These are phyloP conservation scores for Lactifluus piperatus DNA, from an alignment of 768 basidiomycete genomes.

Conservation along the genomic window DNA sequence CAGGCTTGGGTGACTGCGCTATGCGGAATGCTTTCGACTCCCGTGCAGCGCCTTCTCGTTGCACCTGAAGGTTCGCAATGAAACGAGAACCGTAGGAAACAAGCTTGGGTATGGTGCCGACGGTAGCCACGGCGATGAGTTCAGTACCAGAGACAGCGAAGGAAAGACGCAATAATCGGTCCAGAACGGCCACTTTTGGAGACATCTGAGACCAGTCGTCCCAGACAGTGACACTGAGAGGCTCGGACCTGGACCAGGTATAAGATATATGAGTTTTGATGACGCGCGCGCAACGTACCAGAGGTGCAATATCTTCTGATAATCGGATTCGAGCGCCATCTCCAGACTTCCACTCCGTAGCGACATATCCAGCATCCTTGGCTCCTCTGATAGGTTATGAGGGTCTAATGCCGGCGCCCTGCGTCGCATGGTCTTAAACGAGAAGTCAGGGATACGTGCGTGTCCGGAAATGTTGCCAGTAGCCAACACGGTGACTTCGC, in stretches of 20 bases:
- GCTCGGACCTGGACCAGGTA: slow-evolving; percentile 51
- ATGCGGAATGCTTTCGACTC: slow-evolving; percentile 73
- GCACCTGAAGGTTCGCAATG: slow-evolving; percentile 58
- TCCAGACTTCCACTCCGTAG: slow-evolving; percentile 67
- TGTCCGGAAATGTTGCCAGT: slow-evolving; percentile 66
- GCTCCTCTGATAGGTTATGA: slow-evolving; percentile 24
- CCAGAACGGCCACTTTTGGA: slow-evolving; percentile 31
- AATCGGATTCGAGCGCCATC: slow-evolving; percentile 64
- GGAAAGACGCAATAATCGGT: slow-evolving; percentile 57
- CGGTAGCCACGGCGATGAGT: slow-evolving; percentile 56
- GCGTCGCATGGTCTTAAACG: slow-evolving; percentile 66
- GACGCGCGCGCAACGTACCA: slow-evolving; percentile 38
- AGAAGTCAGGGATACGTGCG: slow-evolving; percentile 55
- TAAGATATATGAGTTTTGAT: neutral
- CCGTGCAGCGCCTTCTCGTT: slow-evolving; percentile 65
- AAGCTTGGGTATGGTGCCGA: slow-evolving; percentile 71
- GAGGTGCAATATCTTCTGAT: slow-evolving; percentile 65
- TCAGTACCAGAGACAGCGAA: slow-evolving; percentile 67
- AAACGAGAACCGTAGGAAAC: slow-evolving; percentile 70
- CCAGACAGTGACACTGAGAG: slow-evolving; percentile 59
- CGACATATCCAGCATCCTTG: slow-evolving; percentile 59
- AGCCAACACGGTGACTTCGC: slow-evolving; percentile 45
- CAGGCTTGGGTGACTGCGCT: slow-evolving; percentile 63
- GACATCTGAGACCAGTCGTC: slow-evolving; percentile 72
- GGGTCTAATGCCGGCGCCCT: slow-evolving; percentile 31